Evolutionary conservation across 2,329 filamentous ascomycete genomes (phyloP).

Genomic region (Cyanodermella asteris): DNA sequence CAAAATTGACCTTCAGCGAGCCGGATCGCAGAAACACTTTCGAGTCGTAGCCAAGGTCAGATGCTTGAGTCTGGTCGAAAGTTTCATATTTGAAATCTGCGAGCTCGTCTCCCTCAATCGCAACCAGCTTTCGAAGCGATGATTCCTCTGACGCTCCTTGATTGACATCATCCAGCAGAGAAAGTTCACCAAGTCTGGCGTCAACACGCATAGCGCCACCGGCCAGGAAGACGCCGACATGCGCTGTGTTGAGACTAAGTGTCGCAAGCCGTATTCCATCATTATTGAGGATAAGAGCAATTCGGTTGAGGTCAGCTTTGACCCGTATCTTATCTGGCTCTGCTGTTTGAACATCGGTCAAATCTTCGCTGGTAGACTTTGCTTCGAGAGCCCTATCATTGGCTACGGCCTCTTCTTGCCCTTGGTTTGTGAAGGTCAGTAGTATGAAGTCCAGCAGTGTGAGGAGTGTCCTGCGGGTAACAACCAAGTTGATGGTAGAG

Average conservation of each 20-base stretch:
- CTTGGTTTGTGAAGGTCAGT: constrained; percentile 59
- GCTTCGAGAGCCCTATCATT: constrained; percentile 20
- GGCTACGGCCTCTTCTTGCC: constrained; percentile 14
- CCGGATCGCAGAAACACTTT: constrained; percentile 78
- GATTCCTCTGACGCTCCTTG: constrained; percentile 67
- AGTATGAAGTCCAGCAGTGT: constrained; percentile 88
- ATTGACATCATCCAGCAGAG: constrained; percentile 81
- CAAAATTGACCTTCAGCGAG: constrained; percentile 89
- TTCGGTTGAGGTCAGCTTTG: constrained; percentile 81
- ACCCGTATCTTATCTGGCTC: constrained; percentile 66
- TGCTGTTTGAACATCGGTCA: constrained; percentile 13
- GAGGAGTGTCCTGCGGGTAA: constrained; percentile 78
- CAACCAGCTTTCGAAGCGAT: constrained; percentile 63
- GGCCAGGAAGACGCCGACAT: constrained; percentile 72
- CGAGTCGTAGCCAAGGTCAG: constrained; percentile 86
- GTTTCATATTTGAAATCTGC: constrained; percentile 97
- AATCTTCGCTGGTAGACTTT: too few relatives aligned
- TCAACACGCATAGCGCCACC: constrained; percentile 74
- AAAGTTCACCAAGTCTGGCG: constrained; percentile 69
- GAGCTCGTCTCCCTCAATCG: constrained; percentile 85
- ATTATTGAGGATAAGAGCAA: constrained; percentile 86
- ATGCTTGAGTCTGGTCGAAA: constrained; percentile 52
- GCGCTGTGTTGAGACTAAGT: constrained; percentile 73
- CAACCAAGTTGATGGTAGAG: constrained; percentile 87
- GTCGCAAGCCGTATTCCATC: constrained; percentile 90